These are phyloP conservation scores for Xylaria sp. DNA, from an alignment of 2,329 filamentous ascomycete species.

Conservation along the genomic window DNA sequence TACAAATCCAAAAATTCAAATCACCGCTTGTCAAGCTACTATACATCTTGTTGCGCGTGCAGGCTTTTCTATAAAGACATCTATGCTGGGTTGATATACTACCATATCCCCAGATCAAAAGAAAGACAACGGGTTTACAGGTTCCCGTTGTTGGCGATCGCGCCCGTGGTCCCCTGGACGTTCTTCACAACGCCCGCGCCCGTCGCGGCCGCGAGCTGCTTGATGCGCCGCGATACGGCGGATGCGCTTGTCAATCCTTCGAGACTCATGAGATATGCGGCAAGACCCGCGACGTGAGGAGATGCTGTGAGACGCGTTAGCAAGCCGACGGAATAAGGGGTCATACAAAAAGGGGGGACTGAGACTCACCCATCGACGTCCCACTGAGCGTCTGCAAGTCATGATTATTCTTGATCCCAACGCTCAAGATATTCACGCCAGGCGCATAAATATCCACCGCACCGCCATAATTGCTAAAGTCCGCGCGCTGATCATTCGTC, in stretches of 20 bases:
- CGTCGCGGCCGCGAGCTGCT: slow-evolving; percentile 45
- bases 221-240: slow-evolving; percentile 44
- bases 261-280: slow-evolving; percentile 60
- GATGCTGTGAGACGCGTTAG: slow-evolving; percentile 42
- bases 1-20: too few relatives aligned
- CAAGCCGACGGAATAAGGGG: not conserved
- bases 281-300: slow-evolving; percentile 62
- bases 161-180: slow-evolving; percentile 40
- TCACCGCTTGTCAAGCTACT: not conserved
- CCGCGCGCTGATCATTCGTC: slow-evolving; percentile 42
- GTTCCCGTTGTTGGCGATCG: slow-evolving; percentile 54
- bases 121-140: not conserved
- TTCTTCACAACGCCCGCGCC: slow-evolving; percentile 43
- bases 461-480: slow-evolving; percentile 55
- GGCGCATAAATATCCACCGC: slow-evolving; percentile 52
- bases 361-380: slow-evolving; percentile 49
- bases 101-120: not conserved
- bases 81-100: too few relatives aligned
- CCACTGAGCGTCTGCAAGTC: slow-evolving; percentile 45
- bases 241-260: slow-evolving; percentile 44
- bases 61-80: not conserved
- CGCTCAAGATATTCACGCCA: slow-evolving; percentile 49
- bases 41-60: not conserved
- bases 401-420: slow-evolving; percentile 46
- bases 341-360: not conserved